These are phyloP conservation scores for Teunomyces cretensis DNA, from an alignment of 805 yeast genomes.

Conservation along the genomic window DNA sequence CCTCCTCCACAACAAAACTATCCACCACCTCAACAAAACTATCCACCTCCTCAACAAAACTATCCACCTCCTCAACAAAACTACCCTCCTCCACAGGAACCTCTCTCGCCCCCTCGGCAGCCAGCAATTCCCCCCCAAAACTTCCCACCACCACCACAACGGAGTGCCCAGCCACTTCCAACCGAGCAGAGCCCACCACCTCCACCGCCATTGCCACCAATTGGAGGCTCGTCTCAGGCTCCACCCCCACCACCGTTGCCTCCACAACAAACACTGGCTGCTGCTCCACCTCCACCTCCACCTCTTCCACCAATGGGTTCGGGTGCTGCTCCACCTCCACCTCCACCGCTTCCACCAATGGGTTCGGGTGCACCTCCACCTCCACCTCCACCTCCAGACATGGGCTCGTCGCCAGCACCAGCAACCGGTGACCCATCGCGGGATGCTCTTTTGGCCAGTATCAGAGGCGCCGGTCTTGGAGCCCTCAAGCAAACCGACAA, in stretches of 20 bases:
- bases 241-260: conserved; percentile 23
- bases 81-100: conserved; percentile 13
- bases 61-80: conserved; percentile 17
- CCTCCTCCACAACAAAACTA: conserved; percentile 23
- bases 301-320: conserved; percentile 15
- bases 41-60: conserved; percentile 18
- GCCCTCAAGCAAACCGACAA: conserved; percentile 77
- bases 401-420: conserved; percentile 28
- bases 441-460: conserved; percentile 84
- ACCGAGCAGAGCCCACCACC: conserved; percentile 10
- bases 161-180: conserved; percentile 9
- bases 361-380: conserved; percentile 44
- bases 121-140: conserved; percentile 12
- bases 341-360: conserved; percentile 18
- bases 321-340: conserved; percentile 16
- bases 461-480: conserved; percentile 72
- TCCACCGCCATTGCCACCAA: conserved; percentile 23
- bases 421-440: conserved; percentile 54
- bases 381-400: conserved; percentile 35
- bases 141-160: conserved; percentile 12
- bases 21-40: conserved; percentile 23
- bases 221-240: conserved; percentile 14
- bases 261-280: too few relatives aligned
- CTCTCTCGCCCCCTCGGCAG: conserved; percentile 15
- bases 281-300: conserved; percentile 17